Evolutionary conservation across 2,329 filamentous ascomycete species (phyloP), one percentile per base, ranked within the genome.

Genomic region (Cordyceps militaris): DNA sequence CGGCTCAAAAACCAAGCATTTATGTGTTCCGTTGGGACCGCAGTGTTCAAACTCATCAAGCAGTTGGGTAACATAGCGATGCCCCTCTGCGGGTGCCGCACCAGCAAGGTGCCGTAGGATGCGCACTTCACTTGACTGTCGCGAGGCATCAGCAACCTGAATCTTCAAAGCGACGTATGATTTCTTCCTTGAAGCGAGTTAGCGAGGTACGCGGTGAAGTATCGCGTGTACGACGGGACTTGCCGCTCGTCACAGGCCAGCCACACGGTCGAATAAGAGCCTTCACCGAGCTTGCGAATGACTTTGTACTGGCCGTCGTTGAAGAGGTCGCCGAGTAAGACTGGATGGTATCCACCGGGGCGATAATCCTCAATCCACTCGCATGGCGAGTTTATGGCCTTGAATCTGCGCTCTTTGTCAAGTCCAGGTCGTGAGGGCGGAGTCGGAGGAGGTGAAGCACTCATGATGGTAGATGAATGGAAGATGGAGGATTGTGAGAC

Each of bases 231-330:
- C 40, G 56, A 11, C 13, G 30, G 38, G 24, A 58, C 56, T 62
- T 64, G 65, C 68, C 36, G 63, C 13, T 59, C 38, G 61, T 74
- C 70, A 38, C 53, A 63, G 24, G 71, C 75, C 43, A 78, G 68
- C 77, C 75, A 79, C 21, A 78, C 75, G 0, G 76, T 79, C 3
- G 74, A 76, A 61, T 65, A 76, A 3, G 71, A 70, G 26, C 77
- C 75, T 36, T 68, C 73, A 40, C 76, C 75, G 34, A 79, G 66
- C 62, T 79, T 79, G 49, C 74, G 68, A 38, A 74, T 63, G 40
- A 77, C 65, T 55, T 68, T 69, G 61, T 79, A 80, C 34, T 73
- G 70, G 21, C 66, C 71, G 55, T 70, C 56, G 2, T 54, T 68
- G 60, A 78, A 76, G 1, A 62, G 56, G 53, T 79, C 73, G 23